Base-by-base conservation (phyloP, 2,329 filamentous ascomycete genomes). In the Lachnum nothofagi region DNA sequence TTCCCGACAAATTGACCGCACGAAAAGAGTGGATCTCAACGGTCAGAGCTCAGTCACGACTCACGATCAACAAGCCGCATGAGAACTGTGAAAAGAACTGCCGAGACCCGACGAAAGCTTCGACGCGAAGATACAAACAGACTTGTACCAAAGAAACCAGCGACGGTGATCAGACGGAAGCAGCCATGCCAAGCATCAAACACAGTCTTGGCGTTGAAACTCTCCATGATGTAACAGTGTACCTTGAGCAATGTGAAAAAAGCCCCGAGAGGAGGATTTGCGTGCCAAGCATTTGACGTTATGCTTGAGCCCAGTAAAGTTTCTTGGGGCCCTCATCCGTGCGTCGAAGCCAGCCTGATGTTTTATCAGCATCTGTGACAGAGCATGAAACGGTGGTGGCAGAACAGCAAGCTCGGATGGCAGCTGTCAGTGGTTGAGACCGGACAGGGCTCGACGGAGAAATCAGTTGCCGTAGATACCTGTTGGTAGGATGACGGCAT, bases 341-440 rank as follows among this genome's bases (percentile, higher is more conserved):
- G 31, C 31, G 31, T 34, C 16, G 9, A 22, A 16, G 44, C 12
- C 23, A 20, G 35, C 34, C 20, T 19, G 35, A 17, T 33, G n/a
- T 31, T 33, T 10, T 19, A 3, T 44, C 27, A 20, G 29, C 31
- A 20, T 20, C 44, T 40, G 44, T 29, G 27, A 40, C 35, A 20
- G 24, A 17, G 22, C 39, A 22, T 51, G 48, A 51, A 51, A 51
- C 48, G 40, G 4, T 39, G 40, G 37, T 44, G 31, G 35, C 24
- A 34, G 31, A 25, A 45, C n/a, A 34, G 31, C n/a, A 37, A 45
- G 24, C 48, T 46, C 44, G 33, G 48, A 51, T 46, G 48, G 48
- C 48, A 51, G 29, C 27, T 46, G 43, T 43, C 48, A 51, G n/a
- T 38, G 16, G 44, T 23, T 29, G 16, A 5, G 7, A 34, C n/a